Evolutionary conservation across 2,329 filamentous ascomycete genomes (phyloP), one percentile per base, ranked within the genome.

Genomic region (Pestalotiopsis fici): DNA sequence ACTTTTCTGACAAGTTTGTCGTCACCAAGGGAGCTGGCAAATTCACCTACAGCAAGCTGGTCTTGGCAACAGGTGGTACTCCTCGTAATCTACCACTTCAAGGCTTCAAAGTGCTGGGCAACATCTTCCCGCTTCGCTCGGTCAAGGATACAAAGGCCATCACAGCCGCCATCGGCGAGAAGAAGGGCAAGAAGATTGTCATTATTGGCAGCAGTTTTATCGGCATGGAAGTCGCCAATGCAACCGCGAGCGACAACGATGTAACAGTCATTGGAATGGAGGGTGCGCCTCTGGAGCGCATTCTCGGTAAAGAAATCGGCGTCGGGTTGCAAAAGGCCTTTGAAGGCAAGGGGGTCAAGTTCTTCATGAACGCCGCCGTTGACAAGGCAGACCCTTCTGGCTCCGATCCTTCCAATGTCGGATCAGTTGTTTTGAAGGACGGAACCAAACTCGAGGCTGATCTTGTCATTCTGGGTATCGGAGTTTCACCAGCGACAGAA

Each of bases 151-250:
- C 91, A 0, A 89, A 95, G 77, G 86, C 85, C 67, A 98, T 99
- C 71, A 85, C 94, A 28, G 86, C 84, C 1, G 93, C 94, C 6
- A 92, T 97, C 59, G 94, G 94, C 35, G 88, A 93, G 56, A 91
- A 93, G 76, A 91, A 93, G 76, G 90, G 89, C 68, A 98, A 97
- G 86, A 98, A 97, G 80, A 90, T 99, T 71, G 94, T 97, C 59
- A 86, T 99, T 15, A 86, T 99, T 65, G 96, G 96, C 54, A 95
- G 92, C 68, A 97, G 94, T 0, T 99, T 99, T 80, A 99, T 99
- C 76, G 96, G 96, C 54, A 97, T 99, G 93, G 96, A 99, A 80
- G 88, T 97, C n/a, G 95, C 93, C 69, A 96, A 95, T 70, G 91
- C 97, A 0, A 90, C 92, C 0, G 82, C 87, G 57, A 92, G 91